A percentile compares a stretch with the other conserved stretches of the same genome.
phyloP scores from a whole-genome alignment of 768 basidiomycete species.

The Boletus vinaceobasis region DNA sequence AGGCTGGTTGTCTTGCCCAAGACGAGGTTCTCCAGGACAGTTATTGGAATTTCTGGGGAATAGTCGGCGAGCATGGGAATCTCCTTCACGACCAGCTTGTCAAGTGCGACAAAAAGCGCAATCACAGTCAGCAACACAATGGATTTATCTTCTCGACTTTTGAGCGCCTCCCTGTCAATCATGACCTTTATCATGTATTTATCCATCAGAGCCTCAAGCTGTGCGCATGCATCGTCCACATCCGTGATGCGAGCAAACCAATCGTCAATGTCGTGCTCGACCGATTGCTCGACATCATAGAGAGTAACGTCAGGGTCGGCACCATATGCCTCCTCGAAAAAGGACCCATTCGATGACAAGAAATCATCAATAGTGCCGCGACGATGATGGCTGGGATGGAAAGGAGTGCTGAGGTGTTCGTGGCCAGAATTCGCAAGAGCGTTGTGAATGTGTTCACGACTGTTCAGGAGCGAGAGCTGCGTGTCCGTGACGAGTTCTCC shows the following conservation, averaged over 20 bases:
- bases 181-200: slow-evolving; percentile 28
- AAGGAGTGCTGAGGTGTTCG: neutral
- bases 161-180: too few species aligned
- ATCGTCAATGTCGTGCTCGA: slow-evolving; percentile 29
- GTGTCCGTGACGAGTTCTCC: slow-evolving; percentile 25
- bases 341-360: slow-evolving; percentile 8
- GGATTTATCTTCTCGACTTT: slow-evolving; percentile 39
- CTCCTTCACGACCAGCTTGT: neutral
- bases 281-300: slow-evolving; percentile 36
- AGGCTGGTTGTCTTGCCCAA: slow-evolving; percentile 28
- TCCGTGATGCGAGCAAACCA: slow-evolving; percentile 27
- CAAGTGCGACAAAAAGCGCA: slow-evolving; percentile 34
- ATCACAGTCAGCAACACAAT: slow-evolving; percentile 36
- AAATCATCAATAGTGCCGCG: slow-evolving; percentile 15
- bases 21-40: slow-evolving; percentile 20
- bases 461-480: slow-evolving; percentile 30
- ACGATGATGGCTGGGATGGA: neutral
- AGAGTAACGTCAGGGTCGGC: slow-evolving; percentile 20
- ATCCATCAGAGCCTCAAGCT: slow-evolving; percentile 17
- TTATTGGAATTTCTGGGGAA: slow-evolving; percentile 27
- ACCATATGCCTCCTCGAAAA: slow-evolving; percentile 3
- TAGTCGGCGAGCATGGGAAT: slow-evolving; percentile 30
- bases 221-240: slow-evolving; percentile 7
- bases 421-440: slow-evolving; percentile 4
- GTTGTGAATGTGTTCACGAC: slow-evolving; percentile 26